Evolutionary conservation across 2,329 filamentous ascomycete species (phyloP).

Genomic region (Venturia effusa): DNA sequence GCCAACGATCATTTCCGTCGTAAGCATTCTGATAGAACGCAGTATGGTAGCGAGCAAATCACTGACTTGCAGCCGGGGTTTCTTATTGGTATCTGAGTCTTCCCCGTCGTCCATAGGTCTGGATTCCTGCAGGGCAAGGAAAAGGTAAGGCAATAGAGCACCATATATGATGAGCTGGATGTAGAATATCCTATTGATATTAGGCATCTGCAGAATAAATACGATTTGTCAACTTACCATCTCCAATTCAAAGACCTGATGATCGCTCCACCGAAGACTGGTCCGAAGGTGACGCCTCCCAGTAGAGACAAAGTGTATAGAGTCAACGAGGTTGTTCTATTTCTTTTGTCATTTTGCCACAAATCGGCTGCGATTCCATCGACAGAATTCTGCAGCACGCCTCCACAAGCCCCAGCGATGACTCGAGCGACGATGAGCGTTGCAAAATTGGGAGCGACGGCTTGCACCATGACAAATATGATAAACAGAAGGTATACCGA

Average conservation of each 20-base stretch:
- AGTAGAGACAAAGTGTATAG: constrained; percentile 26
- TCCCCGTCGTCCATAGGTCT: constrained; percentile 19
- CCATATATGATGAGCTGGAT: constrained; percentile 24
- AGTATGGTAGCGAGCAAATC: constrained; percentile 14
- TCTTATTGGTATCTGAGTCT: not conserved
- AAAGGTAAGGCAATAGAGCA: constrained; percentile 29
- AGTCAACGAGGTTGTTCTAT: constrained; percentile 23
- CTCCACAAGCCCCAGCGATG: constrained; percentile 27
- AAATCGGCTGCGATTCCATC: constrained; percentile 28
- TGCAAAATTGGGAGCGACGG: constrained; percentile 27
- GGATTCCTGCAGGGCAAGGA: constrained; percentile 35
- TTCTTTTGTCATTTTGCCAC: constrained; percentile 21
- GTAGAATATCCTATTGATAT: constrained; percentile 3
- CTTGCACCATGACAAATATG: constrained; percentile 28
- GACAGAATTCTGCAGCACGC: constrained; percentile 25
- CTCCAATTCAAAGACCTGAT: constrained; percentile 23
- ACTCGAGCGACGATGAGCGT: constrained; percentile 27
- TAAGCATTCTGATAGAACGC: constrained; percentile 30
- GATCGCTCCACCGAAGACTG: constrained; percentile 25
- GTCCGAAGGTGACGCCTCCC: constrained; percentile 24
- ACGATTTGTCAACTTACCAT: constrained; percentile 12
- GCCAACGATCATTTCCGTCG: constrained; percentile 40
- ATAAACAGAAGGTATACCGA: constrained; percentile 24
- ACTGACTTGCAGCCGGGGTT: not conserved
- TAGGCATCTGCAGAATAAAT: not conserved